Evolutionary conservation across 805 yeast genomes (phyloP).

Genomic region (Saccharomycopsis sp.): DNA sequence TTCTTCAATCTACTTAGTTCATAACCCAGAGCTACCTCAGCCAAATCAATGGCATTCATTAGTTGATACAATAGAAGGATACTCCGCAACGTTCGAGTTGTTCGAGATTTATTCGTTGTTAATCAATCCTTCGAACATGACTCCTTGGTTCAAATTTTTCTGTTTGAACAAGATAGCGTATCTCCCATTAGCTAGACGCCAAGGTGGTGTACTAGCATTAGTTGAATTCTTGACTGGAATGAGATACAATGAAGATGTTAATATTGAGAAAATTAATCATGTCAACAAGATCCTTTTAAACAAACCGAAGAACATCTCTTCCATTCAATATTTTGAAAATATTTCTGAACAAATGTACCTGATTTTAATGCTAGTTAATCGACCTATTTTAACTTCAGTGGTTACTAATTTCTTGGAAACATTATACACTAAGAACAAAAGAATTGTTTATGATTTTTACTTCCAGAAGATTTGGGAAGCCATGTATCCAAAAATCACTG

Average conservation of each 20-base stretch:
- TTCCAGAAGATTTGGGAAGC: constrained; percentile 41
- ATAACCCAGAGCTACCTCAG: constrained; percentile 27
- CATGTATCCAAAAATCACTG: not conserved
- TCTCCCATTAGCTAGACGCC: constrained; percentile 47
- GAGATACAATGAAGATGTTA: constrained; percentile 64
- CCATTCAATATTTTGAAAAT: constrained; percentile 45
- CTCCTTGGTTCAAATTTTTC: constrained; percentile 35
- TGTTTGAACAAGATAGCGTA: constrained; percentile 45
- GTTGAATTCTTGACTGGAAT: constrained; percentile 74
- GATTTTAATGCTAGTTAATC: constrained; percentile 49
- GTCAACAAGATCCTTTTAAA: constrained; percentile 59
- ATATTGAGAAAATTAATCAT: constrained; percentile 56
- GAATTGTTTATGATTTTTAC: constrained; percentile 53
- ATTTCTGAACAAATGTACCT: constrained; percentile 60
- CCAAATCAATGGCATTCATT: constrained; percentile 3
- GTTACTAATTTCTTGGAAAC: constrained; percentile 47
- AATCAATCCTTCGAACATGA: constrained; percentile 37
- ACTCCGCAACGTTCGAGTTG: constrained; percentile 62
- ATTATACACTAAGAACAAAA: constrained; percentile 42
- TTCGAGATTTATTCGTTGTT: constrained; percentile 54
- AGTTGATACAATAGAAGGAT: constrained; percentile 31
- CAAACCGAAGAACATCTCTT: constrained; percentile 47
- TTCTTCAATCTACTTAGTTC: constrained; percentile 37
- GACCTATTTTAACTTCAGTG: constrained; percentile 53
- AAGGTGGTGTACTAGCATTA: constrained; percentile 65